These are phyloP conservation scores for Hyphopichia pseudoburtonii DNA, from an alignment of 1,139 yeast genomes.

Conservation along the genomic window DNA sequence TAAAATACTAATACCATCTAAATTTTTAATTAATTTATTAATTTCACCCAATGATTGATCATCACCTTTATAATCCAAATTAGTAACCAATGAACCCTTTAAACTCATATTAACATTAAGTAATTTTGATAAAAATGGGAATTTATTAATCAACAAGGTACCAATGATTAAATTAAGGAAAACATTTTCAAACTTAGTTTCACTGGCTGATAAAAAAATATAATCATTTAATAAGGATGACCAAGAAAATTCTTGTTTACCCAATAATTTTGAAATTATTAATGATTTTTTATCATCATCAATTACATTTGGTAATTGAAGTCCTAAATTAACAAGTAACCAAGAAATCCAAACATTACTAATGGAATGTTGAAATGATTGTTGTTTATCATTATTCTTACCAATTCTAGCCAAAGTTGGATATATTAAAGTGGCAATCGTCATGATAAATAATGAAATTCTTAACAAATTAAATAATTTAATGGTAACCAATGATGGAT, in stretches of 20 bases:
- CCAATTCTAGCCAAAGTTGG: constrained; percentile 4
- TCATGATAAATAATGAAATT: constrained; percentile 24
- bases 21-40: constrained; percentile 26
- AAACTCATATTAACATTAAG: constrained; percentile 26
- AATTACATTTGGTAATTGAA: constrained; percentile 27
- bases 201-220: constrained; percentile 29
- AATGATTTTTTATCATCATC: constrained; percentile 15
- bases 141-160: constrained; percentile 21
- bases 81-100: constrained; percentile 28
- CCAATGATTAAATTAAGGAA: constrained; percentile 35
- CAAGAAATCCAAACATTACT: constrained; percentile 16
- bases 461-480: constrained; percentile 31
- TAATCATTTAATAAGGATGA: constrained; percentile 26
- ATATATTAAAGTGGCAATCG: constrained; percentile 16
- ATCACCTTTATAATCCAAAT: constrained; percentile 32
- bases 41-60: constrained; percentile 22
- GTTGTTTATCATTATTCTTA: constrained; percentile 3
- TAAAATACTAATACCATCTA: constrained; percentile 36
- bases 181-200: constrained; percentile 38
- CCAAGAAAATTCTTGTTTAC: constrained; percentile 17
- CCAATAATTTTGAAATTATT: constrained; percentile 25
- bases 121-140: constrained; percentile 20
- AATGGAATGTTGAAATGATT: constrained; percentile 2
- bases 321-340: constrained; percentile 30
- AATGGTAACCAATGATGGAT: constrained; percentile 23